These are phyloP conservation scores for Leccinum subtestaceum DNA, from an alignment of 768 basidiomycete genomes.

Conservation along the genomic window DNA sequence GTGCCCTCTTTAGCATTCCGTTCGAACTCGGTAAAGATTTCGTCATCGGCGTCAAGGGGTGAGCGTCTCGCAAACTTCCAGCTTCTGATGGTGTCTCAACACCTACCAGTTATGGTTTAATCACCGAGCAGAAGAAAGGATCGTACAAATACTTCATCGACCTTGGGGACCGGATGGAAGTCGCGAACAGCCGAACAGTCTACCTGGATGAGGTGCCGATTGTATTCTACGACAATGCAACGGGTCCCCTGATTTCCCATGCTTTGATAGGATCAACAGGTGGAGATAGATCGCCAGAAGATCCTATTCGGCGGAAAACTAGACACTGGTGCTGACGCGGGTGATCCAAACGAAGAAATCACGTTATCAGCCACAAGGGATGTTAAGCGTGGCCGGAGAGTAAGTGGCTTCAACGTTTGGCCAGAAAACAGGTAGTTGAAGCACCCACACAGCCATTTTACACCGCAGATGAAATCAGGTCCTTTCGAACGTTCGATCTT, in stretches of 20 bases:
- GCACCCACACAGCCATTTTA: conserved; percentile 63
- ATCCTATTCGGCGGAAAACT: conserved; percentile 35
- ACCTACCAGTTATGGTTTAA: conserved; percentile 69
- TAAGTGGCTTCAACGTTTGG: conserved; percentile 21
- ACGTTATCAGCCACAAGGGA: conserved; percentile 37
- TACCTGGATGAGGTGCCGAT: conserved; percentile 67
- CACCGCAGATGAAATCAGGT: conserved; percentile 75
- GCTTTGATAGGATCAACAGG: conserved; percentile 25
- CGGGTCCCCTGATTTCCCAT: conserved; percentile 4
- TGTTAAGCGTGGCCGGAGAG: conserved; percentile 54
- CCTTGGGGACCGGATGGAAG: conserved; percentile 72
- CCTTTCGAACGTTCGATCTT: conserved; percentile 78
- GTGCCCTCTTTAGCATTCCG: conserved; percentile 77
- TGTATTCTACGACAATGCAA: neutral
- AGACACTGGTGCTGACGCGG: conserved; percentile 33
- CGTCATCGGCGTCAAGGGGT: conserved; percentile 82
- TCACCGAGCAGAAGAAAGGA: conserved; percentile 87
- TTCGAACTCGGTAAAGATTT: conserved; percentile 75
- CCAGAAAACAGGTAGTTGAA: neutral
- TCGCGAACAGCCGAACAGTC: conserved; percentile 63
- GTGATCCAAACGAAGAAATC: conserved; percentile 38
- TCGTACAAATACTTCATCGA: conserved; percentile 81
- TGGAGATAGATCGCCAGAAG: conserved; percentile 26
- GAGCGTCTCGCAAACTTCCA: conserved; percentile 23
- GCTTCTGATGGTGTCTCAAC: conserved; percentile 2